phyloP scores from a whole-genome alignment of 2,329 filamentous ascomycete species.

The Fusarium sp. region DNA sequence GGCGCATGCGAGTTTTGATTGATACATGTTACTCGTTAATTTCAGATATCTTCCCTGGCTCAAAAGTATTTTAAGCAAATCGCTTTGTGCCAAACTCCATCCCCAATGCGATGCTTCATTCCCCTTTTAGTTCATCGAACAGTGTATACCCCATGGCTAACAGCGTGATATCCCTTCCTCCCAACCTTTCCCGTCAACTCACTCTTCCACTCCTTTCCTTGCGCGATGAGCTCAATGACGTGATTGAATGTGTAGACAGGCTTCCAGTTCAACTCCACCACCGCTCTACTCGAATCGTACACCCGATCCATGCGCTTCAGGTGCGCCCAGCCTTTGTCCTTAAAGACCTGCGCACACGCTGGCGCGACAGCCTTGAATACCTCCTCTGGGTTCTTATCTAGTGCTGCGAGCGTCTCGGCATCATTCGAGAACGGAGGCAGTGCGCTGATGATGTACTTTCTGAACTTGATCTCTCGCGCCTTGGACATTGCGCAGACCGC shows the following conservation, averaged over 20 bases:
- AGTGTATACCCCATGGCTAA: slow-evolving; percentile 60
- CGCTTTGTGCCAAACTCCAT: neutral
- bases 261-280: slow-evolving; percentile 59
- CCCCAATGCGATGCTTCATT: neutral
- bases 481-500: slow-evolving; percentile 56
- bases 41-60: neutral
- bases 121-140: slow-evolving; percentile 39
- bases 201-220: slow-evolving; percentile 57
- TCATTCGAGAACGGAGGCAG: slow-evolving; percentile 57
- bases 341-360: slow-evolving; percentile 51
- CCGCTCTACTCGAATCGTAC: slow-evolving; percentile 60
- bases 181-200: slow-evolving; percentile 57
- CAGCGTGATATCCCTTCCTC: slow-evolving; percentile 60
- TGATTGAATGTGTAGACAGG: slow-evolving; percentile 58
- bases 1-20: slow-evolving; percentile 14
- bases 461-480: slow-evolving; percentile 53
- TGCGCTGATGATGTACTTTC: slow-evolving; percentile 60
- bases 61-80: neutral
- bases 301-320: slow-evolving; percentile 59
- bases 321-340: slow-evolving; percentile 54
- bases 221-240: slow-evolving; percentile 52
- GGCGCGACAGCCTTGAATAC: slow-evolving; percentile 51
- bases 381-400: slow-evolving; percentile 53
- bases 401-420: slow-evolving; percentile 48
- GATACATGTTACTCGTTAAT: neutral